phyloP scores from a whole-genome alignment of 306 rosid species.

The Citrullus colocynthis region DNA sequence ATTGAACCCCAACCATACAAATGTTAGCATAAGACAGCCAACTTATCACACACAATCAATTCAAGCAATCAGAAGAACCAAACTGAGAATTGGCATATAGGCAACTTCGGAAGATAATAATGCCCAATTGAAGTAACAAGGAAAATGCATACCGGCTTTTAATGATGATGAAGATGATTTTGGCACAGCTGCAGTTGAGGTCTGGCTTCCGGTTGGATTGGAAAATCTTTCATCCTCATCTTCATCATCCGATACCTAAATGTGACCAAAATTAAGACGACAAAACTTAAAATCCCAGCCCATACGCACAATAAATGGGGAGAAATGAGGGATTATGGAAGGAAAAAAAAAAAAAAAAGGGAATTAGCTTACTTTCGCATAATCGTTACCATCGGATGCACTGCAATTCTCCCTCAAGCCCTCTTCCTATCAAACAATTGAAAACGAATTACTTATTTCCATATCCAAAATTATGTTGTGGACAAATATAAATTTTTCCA shows the following conservation, averaged over 20 bases:
- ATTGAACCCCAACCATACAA: background rate
- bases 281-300: background rate
- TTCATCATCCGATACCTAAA: conserved; percentile 26
- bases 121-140: background rate
- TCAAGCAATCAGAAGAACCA: background rate
- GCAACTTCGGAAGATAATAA: background rate
- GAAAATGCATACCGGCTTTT: conserved; percentile 10
- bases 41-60: background rate
- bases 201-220: conserved; percentile 15
- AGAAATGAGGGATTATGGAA: background rate
- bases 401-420: conserved; percentile 20
- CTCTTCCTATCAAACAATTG: conserved; percentile 25
- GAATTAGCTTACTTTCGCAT: conserved; percentile 19
- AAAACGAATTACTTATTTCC: background rate
- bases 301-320: background rate
- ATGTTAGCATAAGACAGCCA: background rate
- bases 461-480: too few relatives aligned
- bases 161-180: conserved; percentile 16
- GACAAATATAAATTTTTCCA: background rate
- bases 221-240: conserved; percentile 13
- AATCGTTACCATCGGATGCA: conserved; percentile 7
- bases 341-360: background rate
- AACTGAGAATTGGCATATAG: background rate
- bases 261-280: conserved; percentile 10
- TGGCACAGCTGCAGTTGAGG: background rate